Evolutionary conservation across 305 asterid species (phyloP), one percentile per base, ranked within the genome.

Genomic region (Plantago coronopus): DNA sequence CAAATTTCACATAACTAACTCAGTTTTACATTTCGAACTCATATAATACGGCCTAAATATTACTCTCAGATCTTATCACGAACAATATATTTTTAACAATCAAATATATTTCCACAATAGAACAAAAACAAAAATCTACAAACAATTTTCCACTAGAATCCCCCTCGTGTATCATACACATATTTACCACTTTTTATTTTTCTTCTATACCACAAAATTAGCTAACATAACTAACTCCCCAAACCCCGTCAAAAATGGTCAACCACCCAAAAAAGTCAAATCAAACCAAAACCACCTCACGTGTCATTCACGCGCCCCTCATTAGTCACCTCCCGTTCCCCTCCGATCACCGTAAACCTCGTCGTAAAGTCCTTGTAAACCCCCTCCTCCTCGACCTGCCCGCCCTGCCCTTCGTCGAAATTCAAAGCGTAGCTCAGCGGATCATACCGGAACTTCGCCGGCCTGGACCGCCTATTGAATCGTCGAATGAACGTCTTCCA

Each of bases 401-500:
- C 57, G 27, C 27, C 57, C 27, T 51, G 57, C 38, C 57, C 57
- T 51, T 51, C 38, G 6, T 51, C 57, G n/a, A 51, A 51, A 51
- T 51, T 51, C 15, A 51, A 34, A 9, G 57, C 23, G 27, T 51
- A 51, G 22, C 57, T 51, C 57, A 51, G 13, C 38, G 57, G 57
- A 51, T 51, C 57, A 22, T 51, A 51, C 57, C 27, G 37, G 22
- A 51, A 22, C 57, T 51, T 51, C 18, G 37, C 38, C 15, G 37
- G 34, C 57, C 27, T 51, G 0, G 37, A 29, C 12, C 57, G 17
- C 37, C 56, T 50, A 50, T 22, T 22, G 16, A 51, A 22, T 34
- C 57, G 57, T 3, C 57, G 87, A 17, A 86, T 77, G n/a, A 85
- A 86, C 16, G 87, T 85, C 88, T 81, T 88, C 96, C 96, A 85